phyloP scores from a whole-genome alignment of 495 filamentous ascomycete species.

The Penicillium odoratum region DNA sequence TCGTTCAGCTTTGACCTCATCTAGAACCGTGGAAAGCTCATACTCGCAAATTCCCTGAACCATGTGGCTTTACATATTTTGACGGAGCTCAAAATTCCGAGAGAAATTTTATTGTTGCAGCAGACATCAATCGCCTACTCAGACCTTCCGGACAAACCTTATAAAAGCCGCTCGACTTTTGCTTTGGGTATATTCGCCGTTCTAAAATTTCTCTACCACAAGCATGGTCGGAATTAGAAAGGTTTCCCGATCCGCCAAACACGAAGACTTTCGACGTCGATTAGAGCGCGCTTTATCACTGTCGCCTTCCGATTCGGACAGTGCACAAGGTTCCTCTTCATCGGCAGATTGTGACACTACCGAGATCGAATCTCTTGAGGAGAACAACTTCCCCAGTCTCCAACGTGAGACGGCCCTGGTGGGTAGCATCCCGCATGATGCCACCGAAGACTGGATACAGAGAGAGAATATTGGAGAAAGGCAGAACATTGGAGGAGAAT shows the following conservation, averaged over 20 bases:
- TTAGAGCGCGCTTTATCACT: constrained; percentile 3
- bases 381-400: neutral
- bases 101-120: neutral
- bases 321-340: neutral
- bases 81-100: too few relatives aligned
- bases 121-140: neutral
- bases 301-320: constrained; percentile 3
- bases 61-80: too few relatives aligned
- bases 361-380: neutral
- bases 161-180: neutral
- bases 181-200: neutral
- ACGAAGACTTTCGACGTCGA: constrained; percentile 2
- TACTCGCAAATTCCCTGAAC: too few relatives aligned
- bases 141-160: neutral
- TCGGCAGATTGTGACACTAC: neutral
- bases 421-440: neutral
- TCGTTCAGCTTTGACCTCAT: too few relatives aligned
- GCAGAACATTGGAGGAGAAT: neutral
- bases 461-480: neutral
- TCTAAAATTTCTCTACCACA: neutral
- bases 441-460: neutral
- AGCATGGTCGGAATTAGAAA: neutral
- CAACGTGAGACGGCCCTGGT: neutral
- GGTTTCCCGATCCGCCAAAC: neutral
- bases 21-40: too few relatives aligned